Conservation (phyloP, 495 filamentous ascomycete species). For the Penicillium samsonianum region DNA sequence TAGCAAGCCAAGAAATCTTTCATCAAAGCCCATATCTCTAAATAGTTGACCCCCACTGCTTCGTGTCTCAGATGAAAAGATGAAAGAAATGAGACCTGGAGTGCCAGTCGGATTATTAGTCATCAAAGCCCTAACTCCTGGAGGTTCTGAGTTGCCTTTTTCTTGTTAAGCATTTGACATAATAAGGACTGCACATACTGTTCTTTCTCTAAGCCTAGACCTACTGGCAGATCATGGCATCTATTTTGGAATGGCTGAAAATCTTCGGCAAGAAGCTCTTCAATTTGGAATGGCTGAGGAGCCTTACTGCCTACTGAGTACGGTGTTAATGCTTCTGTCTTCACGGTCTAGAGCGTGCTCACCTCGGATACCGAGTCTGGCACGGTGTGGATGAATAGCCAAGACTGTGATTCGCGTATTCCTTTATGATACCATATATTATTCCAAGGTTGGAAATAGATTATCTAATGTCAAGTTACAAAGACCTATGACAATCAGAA, state of each 20-base stretch:
- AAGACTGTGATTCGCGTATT: no score
- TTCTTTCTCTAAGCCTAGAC: background rate
- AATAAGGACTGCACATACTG: background rate
- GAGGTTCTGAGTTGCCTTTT: background rate
- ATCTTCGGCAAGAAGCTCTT: background rate
- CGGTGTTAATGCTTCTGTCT: no score
- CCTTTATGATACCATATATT: no score
- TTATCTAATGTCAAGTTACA: no score
- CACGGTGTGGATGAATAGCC: no score
- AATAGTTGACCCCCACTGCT: background rate
- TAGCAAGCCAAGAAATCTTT: background rate
- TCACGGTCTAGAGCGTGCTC: no score
- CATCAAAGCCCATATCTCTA: background rate
- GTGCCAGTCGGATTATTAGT: background rate
- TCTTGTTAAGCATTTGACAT: background rate
- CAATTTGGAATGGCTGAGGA: background rate
- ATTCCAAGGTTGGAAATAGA: no score
- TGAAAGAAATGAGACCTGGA: background rate
- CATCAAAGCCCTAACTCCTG: background rate
- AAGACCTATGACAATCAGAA: no score
- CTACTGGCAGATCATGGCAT: background rate
- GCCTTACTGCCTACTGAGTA: no score
- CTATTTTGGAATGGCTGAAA: background rate
- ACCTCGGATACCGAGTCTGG: no score
- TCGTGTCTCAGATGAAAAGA: no score